These are phyloP conservation scores for Saccharomycopsis fodiens DNA, from an alignment of 805 yeast genomes.

Conservation along the genomic window DNA sequence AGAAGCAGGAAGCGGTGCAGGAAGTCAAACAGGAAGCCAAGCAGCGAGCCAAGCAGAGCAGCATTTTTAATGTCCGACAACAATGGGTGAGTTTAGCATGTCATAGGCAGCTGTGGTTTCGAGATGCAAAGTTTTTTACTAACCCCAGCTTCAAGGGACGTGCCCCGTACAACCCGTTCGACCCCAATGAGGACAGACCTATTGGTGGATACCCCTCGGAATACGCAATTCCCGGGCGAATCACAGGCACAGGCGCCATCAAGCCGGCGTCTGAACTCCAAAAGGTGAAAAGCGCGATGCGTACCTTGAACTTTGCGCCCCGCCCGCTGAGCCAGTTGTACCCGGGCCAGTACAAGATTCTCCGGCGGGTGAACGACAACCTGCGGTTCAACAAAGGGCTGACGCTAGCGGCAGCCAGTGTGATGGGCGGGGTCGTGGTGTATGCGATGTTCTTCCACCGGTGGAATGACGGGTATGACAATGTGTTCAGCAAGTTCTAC, in stretches of 20 bases:
- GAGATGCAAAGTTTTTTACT: too few relatives aligned
- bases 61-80: too few relatives aligned
- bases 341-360: conserved; percentile 72
- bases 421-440: conserved; percentile 41
- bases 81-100: too few relatives aligned
- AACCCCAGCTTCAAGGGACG: conserved; percentile 26
- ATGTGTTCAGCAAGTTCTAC: conserved; percentile 63
- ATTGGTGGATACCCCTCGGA: conserved; percentile 84
- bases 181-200: conserved; percentile 68
- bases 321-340: conserved; percentile 66
- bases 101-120: too few relatives aligned
- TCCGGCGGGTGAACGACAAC: conserved; percentile 45
- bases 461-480: conserved; percentile 82
- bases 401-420: conserved; percentile 43
- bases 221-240: conserved; percentile 56
- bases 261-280: conserved; percentile 59
- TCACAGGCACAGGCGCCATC: conserved; percentile 46
- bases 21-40: too few relatives aligned
- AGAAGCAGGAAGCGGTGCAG: too few relatives aligned
- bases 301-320: conserved; percentile 65
- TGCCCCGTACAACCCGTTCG: conserved; percentile 84
- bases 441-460: conserved; percentile 67
- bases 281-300: conserved; percentile 67
- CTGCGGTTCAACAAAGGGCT: conserved; percentile 53
- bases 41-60: too few relatives aligned